A percentile compares a stretch with the other conserved stretches of the same genome.
phyloP scores from a whole-genome alignment of 257 asterid genomes.

The Forsythia viridissima region DNA sequence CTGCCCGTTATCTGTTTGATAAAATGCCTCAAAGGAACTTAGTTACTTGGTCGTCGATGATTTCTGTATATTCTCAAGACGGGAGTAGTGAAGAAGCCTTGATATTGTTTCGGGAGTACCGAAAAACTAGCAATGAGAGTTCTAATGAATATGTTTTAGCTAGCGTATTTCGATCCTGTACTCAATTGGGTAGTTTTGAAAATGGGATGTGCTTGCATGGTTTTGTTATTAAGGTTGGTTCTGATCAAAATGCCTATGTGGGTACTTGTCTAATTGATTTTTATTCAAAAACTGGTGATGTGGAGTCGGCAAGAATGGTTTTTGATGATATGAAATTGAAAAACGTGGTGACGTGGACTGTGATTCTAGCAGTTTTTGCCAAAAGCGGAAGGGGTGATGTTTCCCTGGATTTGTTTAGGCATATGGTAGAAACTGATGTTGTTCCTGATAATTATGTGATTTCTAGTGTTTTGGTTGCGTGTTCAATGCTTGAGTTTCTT shows the following conservation, averaged over 20 bases:
- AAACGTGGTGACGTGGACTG: constrained; percentile 48
- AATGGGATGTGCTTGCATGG: constrained; percentile 41
- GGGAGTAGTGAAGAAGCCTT: constrained; percentile 38
- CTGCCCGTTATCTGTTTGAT: constrained; percentile 37
- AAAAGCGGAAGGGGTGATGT: constrained; percentile 34
- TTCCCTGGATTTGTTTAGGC: constrained; percentile 36
- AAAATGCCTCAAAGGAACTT: constrained; percentile 46
- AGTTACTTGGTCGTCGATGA: constrained; percentile 54
- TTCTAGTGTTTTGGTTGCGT: constrained; percentile 40
- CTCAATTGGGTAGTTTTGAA: constrained; percentile 29
- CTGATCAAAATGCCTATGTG: constrained; percentile 38
- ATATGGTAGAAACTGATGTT: constrained; percentile 34
- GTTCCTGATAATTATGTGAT: constrained; percentile 43
- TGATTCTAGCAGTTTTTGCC: constrained; percentile 36
- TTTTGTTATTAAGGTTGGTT: constrained; percentile 36
- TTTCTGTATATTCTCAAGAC: constrained; percentile 31
- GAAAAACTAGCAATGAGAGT: constrained; percentile 24
- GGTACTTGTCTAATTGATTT: constrained; percentile 47
- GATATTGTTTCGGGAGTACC: constrained; percentile 32
- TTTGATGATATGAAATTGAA: constrained; percentile 40
- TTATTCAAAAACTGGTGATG: constrained; percentile 36
- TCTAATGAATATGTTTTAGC: constrained; percentile 51
- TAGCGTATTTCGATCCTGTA: constrained; percentile 42
- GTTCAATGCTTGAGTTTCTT: constrained; percentile 36
- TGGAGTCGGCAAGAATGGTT: constrained; percentile 32